Evolutionary conservation across 148 eudicot genomes (phyloP), one percentile per base, ranked within the genome.

Genomic region (Linanthus parryae): DNA sequence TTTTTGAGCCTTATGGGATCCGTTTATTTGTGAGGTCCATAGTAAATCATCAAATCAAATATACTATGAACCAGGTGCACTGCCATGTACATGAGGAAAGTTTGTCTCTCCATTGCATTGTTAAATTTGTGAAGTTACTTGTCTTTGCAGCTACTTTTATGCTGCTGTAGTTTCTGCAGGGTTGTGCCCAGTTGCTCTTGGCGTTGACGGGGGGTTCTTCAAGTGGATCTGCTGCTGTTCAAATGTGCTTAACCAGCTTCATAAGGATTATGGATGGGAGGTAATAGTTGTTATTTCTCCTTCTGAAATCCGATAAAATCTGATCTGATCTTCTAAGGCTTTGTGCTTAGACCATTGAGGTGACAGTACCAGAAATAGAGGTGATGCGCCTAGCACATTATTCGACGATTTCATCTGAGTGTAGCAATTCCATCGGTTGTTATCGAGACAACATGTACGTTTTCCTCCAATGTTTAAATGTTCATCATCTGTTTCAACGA

Each of bases 121-220:
- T n/a, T n/a, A n/a, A n/a, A n/a, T n/a, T n/a, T n/a, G n/a, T n/a
- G n/a, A n/a, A n/a, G n/a, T n/a, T n/a, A n/a, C n/a, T n/a, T n/a
- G n/a, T n/a, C n/a, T n/a, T n/a, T n/a, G n/a, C n/a, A n/a, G n/a
- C n/a, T n/a, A n/a, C n/a, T n/a, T n/a, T n/a, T n/a, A n/a, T 44
- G 99, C 96, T 35, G 84, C 96, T 19, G 90, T 94, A 29, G 99
- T 94, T n/a, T 71, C 80, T 52, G 81, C 99, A 52, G 99, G 99
- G 40, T 57, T 94, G 62, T 94, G 99, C 75, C 99, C 99, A 59
- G 76, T 71, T 42, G 85, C 99, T 22, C 95, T 94, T 45, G 99
- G 96, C 55, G 95, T 94, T 62, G 99, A 94, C 59, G 99, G 99
- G 16, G 99, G 96, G 53, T n/a, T n/a, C n/a, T n/a, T n/a, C n/a